A percentile compares a stretch with the other conserved stretches of the same genome.
Evolutionary conservation across 2,329 filamentous ascomycete species (phyloP).

Genomic region (Pseudodiploospora longispora): DNA sequence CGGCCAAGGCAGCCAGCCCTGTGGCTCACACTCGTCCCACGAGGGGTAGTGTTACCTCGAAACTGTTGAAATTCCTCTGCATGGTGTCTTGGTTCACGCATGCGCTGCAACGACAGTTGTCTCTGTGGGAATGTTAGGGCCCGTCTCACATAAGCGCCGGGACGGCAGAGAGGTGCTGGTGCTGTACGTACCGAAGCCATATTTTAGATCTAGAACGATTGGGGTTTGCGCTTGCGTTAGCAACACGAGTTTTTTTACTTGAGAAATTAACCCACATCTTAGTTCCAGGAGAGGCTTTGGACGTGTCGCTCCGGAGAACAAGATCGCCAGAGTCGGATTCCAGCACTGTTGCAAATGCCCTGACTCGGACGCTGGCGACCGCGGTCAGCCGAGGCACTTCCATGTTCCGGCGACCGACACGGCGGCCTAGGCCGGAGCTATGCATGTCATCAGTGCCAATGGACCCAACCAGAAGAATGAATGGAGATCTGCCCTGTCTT

Average conservation of each 20-base stretch:
- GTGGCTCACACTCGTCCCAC: neutral
- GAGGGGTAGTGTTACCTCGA: constrained; percentile 19
- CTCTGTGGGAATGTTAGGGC: constrained; percentile 17
- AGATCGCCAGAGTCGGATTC: constrained; percentile 5
- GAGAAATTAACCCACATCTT: constrained; percentile 7
- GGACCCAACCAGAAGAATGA: neutral
- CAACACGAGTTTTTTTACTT: no score
- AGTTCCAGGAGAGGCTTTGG: neutral
- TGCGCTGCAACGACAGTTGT: constrained; percentile 34
- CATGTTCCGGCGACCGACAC: constrained; percentile 5
- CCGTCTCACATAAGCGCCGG: neutral
- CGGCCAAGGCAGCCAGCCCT: no score
- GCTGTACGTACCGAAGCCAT: constrained; percentile 15
- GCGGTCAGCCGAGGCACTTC: constrained; percentile 3
- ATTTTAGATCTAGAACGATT: constrained; percentile 9
- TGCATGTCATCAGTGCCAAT: neutral
- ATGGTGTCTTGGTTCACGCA: constrained; percentile 35
- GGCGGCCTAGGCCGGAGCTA: constrained; percentile 1
- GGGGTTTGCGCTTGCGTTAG: no score
- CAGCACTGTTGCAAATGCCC: constrained; percentile 10
- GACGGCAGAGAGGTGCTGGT: neutral
- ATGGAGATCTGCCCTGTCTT: neutral
- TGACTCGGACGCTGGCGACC: neutral
- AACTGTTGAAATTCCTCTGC: constrained; percentile 35
- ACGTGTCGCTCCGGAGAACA: constrained; percentile 2